Percentiles rank a stretch among this genome's conserved stretches.
phyloP scores from a whole-genome alignment of 345 rosid species.

The Syzygium oleosum region DNA sequence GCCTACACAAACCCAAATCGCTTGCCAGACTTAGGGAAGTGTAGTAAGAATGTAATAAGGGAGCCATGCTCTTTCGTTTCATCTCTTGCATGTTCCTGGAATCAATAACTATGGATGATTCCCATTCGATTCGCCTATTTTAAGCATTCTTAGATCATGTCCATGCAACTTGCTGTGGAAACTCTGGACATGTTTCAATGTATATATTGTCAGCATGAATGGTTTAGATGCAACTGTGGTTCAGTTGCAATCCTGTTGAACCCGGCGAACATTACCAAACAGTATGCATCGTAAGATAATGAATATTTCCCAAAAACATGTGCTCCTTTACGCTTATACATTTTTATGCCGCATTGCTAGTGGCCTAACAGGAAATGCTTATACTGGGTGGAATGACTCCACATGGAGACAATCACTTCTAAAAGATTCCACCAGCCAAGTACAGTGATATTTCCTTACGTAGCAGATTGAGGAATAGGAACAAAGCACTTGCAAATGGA shows the following conservation, averaged over 20 bases:
- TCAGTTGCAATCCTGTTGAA: not conserved
- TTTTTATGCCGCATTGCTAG: not conserved
- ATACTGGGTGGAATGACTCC: not conserved
- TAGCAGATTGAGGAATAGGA: not conserved
- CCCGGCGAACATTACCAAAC: not conserved
- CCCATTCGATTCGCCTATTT: not conserved
- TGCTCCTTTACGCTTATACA: no score
- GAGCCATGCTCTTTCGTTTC: not conserved
- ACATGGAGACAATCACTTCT: not conserved
- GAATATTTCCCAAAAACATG: not conserved
- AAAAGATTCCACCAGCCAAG: not conserved
- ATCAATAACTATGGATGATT: not conserved
- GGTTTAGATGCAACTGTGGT: not conserved
- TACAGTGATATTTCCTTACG: not conserved
- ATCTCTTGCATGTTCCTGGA: not conserved
- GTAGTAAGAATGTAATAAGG: not conserved
- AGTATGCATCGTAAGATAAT: not conserved
- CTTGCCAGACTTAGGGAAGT: not conserved
- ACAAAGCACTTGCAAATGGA: not conserved
- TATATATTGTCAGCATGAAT: not conserved
- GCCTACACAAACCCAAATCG: not conserved
- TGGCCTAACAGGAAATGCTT: not conserved
- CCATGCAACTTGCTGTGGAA: no score
- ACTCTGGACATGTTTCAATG: not conserved
- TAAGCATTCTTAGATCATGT: not conserved